phyloP scores from a whole-genome alignment of 164 flowering plant species.

The Amborella trichopoda region DNA sequence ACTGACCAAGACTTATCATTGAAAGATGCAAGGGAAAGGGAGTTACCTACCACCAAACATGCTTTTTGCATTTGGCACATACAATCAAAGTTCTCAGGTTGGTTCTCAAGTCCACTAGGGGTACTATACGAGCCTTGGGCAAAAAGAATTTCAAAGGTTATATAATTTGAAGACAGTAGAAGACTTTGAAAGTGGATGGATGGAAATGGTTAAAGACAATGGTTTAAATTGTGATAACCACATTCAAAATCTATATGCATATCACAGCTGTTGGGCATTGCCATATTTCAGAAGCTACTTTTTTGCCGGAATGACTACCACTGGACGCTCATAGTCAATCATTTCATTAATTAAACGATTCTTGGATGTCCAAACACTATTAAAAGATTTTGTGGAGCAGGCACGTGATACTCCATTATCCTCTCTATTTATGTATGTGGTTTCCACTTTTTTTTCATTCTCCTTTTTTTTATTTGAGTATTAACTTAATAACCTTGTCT shows the following conservation, averaged over 20 bases:
- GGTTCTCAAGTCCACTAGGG: conserved; percentile 63
- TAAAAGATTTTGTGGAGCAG: conserved; percentile 45
- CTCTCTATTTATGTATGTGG: background rate
- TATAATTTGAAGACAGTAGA: conserved; percentile 43
- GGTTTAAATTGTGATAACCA: conserved; percentile 64
- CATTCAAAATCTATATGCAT: conserved; percentile 45
- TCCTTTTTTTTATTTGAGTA: background rate
- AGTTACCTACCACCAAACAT: conserved; percentile 62
- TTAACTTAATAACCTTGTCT: background rate
- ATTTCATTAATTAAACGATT: conserved; percentile 50
- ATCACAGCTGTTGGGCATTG: conserved; percentile 61
- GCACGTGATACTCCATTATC: conserved; percentile 11
- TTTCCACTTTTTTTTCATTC: background rate
- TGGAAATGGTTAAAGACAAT: conserved; percentile 47
- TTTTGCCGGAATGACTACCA: conserved; percentile 56
- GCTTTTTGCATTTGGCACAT: conserved; percentile 83
- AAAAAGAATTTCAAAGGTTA: conserved; percentile 56
- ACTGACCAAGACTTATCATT: conserved; percentile 80
- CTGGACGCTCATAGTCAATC: conserved; percentile 43
- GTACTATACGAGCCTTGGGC: conserved; percentile 65
- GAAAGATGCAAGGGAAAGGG: conserved; percentile 59
- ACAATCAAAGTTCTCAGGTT: conserved; percentile 53
- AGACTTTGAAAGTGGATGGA: conserved; percentile 70
- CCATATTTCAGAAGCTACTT: conserved; percentile 56
- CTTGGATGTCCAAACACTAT: conserved; percentile 53